These are phyloP conservation scores for Trypanosomatidae sp. DNA, from an alignment of 208 protist genomes.

Conservation along the genomic window DNA sequence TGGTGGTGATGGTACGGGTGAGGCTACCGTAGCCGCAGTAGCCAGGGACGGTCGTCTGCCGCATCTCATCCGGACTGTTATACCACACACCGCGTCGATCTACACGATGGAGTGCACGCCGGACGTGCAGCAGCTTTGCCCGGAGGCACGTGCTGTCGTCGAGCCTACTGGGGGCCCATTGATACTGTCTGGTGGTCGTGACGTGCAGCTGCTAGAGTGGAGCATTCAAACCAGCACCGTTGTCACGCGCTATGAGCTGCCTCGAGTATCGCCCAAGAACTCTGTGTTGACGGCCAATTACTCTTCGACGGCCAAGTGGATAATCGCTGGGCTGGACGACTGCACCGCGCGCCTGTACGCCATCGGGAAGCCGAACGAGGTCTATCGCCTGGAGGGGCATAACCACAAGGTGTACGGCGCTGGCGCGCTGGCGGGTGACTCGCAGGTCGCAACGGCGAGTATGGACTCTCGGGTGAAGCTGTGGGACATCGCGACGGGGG, in stretches of 20 bases:
- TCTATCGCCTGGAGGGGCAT: conserved; percentile 42
- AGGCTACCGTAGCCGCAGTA: neutral
- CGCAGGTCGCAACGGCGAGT: conserved; percentile 38
- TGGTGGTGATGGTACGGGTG: neutral
- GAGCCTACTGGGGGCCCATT: conserved; percentile 16
- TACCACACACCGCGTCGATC: conserved; percentile 38
- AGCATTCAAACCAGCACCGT: conserved; percentile 17
- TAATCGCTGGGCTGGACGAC: conserved; percentile 39
- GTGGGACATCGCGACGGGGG: conserved; percentile 56
- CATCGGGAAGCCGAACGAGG: conserved; percentile 23
- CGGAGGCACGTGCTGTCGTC: conserved; percentile 15
- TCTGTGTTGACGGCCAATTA: conserved; percentile 28
- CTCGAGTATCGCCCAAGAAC: conserved; percentile 13
- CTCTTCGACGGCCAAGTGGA: conserved; percentile 19
- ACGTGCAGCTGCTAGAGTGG: conserved; percentile 35
- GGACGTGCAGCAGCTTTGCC: conserved; percentile 12
- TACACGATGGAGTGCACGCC: conserved; percentile 41
- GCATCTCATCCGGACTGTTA: conserved; percentile 22
- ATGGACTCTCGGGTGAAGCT: conserved; percentile 59
- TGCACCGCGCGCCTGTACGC: conserved; percentile 26
- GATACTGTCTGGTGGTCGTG: conserved; percentile 31
- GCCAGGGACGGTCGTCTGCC: conserved; percentile 16
- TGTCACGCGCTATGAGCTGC: conserved; percentile 25
- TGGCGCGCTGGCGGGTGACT: conserved; percentile 34
- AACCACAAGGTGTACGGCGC: conserved; percentile 61